Evolutionary conservation across 192 early-diverging fungal species (phyloP), one percentile per base, ranked within the genome.

Genomic region (Gaertneriomyces semiglobifer): DNA sequence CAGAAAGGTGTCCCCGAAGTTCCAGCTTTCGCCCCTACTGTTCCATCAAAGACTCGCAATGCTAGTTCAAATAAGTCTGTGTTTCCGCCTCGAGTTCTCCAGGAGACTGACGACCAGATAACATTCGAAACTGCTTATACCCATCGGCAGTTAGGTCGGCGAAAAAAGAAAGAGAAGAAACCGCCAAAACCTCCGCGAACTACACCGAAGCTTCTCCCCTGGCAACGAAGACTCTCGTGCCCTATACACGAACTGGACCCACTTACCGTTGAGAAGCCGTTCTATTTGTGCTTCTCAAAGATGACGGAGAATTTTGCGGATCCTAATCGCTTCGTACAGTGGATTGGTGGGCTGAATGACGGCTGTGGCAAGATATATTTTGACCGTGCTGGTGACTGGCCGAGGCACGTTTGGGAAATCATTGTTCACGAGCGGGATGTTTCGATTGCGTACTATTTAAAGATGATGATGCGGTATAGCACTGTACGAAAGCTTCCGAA

Each of bases 391-490:
- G 55, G 55, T 38, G 55, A 57, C 12, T 52, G 50, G 50, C 55
- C 55, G 12, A 16, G 55, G 33, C 55, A 57, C 39, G 33, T 57
- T 3, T 57, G 55, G 55, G 55, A 57, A 39, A 57, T 57, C 55
- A 39, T 38, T 14, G 12, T 57, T 14, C 55, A 16, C 14, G 33
- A 16, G 19, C 14, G 12, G 19, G 55, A 57, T 14, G 16, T 8
- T 12, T 38, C 12, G 3, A 12, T 39, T 5, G 12, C 39, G 14
- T 57, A 57, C 38, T 57, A 57, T 16, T 38, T 57, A 5, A 57
- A 57, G 33, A 57, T 57, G 55, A 57, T 57, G 55, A 39, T 57
- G 3, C 55, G 55, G 55, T 57, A 57, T 8, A 57, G 55, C 33
- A 39, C 39, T 33, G 55, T 57, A 38, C 4, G 55, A 14, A 38